phyloP scores from a whole-genome alignment of 352 stramenopile species.

The Globisporangium heterothallicum region DNA sequence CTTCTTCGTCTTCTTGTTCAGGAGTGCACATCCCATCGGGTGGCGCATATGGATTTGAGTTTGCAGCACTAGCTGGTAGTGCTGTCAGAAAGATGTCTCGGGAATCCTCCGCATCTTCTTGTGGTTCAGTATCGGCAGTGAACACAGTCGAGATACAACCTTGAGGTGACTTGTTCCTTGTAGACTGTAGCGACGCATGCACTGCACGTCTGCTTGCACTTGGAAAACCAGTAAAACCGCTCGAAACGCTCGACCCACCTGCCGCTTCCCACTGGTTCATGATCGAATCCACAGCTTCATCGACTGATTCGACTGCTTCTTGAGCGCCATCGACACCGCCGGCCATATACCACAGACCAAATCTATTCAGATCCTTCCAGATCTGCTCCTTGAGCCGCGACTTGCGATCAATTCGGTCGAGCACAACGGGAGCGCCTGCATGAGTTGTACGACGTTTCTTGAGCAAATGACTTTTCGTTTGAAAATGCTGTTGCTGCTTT shows the following conservation, averaged over 20 bases:
- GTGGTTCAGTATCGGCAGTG: not conserved
- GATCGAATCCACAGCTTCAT: conserved; percentile 50
- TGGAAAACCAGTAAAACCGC: not conserved
- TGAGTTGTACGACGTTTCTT: conserved; percentile 25
- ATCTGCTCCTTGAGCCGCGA: conserved; percentile 40
- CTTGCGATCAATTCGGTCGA: conserved; percentile 25
- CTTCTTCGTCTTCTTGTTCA: conserved; percentile 5
- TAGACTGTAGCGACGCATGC: not conserved
- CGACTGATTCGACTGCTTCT: conserved; percentile 17
- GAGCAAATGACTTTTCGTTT: conserved; percentile 13
- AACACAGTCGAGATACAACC: not conserved
- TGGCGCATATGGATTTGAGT: not conserved
- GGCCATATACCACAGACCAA: conserved; percentile 47
- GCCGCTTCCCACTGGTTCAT: conserved; percentile 43
- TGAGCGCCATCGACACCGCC: conserved; percentile 10
- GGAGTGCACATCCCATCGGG: not conserved
- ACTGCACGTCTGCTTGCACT: not conserved
- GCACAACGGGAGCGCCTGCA: conserved; percentile 23
- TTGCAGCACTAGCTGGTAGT: conserved; percentile 8
- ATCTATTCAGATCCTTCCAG: conserved; percentile 48
- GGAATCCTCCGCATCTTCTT: conserved; percentile 3
- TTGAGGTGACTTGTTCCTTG: not conserved
- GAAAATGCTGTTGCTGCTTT: conserved; percentile 13
- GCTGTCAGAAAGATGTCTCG: conserved; percentile 19
- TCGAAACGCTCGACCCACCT: not conserved